These are phyloP conservation scores for Cercospora sp. DNA, from an alignment of 2,329 filamentous ascomycete species.

Conservation along the genomic window DNA sequence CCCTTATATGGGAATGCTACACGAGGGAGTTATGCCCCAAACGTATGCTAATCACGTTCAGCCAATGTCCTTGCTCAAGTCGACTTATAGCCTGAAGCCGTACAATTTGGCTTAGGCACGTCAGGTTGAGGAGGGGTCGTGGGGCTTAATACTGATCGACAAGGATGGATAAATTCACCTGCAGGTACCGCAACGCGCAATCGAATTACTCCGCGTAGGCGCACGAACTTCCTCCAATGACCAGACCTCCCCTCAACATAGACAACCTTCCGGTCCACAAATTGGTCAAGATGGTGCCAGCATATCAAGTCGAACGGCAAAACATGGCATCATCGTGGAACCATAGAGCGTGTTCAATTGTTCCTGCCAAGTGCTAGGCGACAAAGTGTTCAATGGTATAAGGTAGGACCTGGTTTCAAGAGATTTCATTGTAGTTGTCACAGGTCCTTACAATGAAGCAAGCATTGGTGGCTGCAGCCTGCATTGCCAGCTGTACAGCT, in stretches of 20 bases:
- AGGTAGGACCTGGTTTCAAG: neutral
- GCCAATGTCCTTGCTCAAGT: neutral
- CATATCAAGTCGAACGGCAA: neutral
- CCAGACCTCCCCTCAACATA: neutral
- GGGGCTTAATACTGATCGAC: neutral
- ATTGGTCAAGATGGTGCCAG: neutral
- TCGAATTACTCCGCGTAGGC: neutral
- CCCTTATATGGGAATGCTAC: neutral
- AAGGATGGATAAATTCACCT: constrained; percentile 8
- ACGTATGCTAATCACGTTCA: neutral
- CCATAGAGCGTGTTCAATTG: neutral
- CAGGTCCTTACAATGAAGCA: neutral
- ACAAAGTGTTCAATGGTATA: neutral
- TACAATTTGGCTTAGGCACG: neutral
- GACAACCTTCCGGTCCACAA: neutral
- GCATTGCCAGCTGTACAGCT: constrained; percentile 8
- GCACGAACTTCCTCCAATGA: neutral
- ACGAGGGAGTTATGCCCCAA: neutral
- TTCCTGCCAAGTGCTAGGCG: neutral
- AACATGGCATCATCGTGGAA: constrained; percentile 1
- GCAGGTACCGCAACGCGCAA: neutral
- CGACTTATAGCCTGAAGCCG: neutral
- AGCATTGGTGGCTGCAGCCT: constrained; percentile 2
- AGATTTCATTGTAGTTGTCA: neutral
- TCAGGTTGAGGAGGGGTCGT: neutral